Conservation (phyloP, 371 early-diverging fungal genomes). For the Syncephalastrum racemosum region DNA sequence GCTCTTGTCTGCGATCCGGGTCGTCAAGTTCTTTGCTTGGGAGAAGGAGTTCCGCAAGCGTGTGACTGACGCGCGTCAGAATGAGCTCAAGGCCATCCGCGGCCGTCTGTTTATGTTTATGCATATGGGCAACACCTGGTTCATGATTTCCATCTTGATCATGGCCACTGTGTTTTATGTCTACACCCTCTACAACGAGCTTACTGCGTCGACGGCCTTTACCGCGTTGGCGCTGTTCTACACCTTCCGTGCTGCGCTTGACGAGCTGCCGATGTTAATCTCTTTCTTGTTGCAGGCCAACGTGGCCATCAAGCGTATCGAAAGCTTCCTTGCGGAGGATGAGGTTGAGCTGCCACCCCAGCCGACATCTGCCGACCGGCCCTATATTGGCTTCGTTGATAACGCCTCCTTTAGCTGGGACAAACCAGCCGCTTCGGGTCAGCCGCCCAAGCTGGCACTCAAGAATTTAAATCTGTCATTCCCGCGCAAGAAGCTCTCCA, state of each 20-base stretch:
- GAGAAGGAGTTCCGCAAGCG: conserved; percentile 65
- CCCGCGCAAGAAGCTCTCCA: conserved; percentile 64
- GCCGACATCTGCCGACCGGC: not conserved
- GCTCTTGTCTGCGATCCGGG: conserved; percentile 70
- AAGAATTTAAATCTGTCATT: conserved; percentile 59
- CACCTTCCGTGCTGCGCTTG: conserved; percentile 64
- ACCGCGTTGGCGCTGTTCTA: conserved; percentile 63
- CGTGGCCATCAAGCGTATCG: conserved; percentile 73
- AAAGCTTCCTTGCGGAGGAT: conserved; percentile 63
- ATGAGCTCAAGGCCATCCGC: conserved; percentile 50
- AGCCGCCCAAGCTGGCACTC: conserved; percentile 43
- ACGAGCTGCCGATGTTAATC: conserved; percentile 68
- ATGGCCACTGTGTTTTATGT: conserved; percentile 53
- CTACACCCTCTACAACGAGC: conserved; percentile 51
- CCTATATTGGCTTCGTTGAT: conserved; percentile 43
- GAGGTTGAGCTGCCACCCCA: conserved; percentile 49
- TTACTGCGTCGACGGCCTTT: conserved; percentile 66
- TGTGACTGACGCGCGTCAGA: conserved; percentile 47
- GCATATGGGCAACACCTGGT: conserved; percentile 48
- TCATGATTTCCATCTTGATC: conserved; percentile 53
- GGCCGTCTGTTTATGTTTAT: conserved; percentile 43
- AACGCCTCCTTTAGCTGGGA: conserved; percentile 58
- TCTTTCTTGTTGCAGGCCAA: conserved; percentile 63
- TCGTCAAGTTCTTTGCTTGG: conserved; percentile 85
- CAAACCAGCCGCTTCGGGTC: conserved; percentile 18